Percentiles rank a stretch among this genome's conserved stretches.
Conservation (phyloP, 345 rosid genomes). For the Pistacia integerrima region DNA sequence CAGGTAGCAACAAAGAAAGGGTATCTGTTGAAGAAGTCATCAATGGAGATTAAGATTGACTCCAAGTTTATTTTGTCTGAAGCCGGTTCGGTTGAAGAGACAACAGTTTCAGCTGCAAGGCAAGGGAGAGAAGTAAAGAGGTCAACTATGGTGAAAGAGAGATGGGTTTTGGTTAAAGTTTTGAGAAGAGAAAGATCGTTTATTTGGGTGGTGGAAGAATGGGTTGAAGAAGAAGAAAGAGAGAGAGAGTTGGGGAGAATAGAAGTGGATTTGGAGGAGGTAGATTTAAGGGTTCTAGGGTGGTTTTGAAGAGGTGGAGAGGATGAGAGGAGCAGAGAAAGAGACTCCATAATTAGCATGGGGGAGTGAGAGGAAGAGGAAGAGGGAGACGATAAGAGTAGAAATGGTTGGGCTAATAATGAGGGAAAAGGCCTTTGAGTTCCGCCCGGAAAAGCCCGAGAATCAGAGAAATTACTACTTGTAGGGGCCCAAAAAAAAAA, state of each 20-base stretch:
- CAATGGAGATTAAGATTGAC: slow-evolving; percentile 58
- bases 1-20: slow-evolving; percentile 93
- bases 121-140: slow-evolving; percentile 47
- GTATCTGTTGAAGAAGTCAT: slow-evolving; percentile 69
- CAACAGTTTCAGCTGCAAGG: slow-evolving; percentile 54
- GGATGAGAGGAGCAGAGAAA: slow-evolving; percentile 37
- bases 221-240: not conserved
- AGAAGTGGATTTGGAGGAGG: slow-evolving; percentile 11
- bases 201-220: not conserved
- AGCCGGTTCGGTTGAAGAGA: slow-evolving; percentile 32
- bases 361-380: not conserved
- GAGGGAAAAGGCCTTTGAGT: not conserved
- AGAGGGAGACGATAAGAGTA: slow-evolving; percentile 17
- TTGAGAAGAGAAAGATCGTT: not conserved
- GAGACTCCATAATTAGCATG: slow-evolving; percentile 40
- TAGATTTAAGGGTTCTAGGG: slow-evolving; percentile 31
- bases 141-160: slow-evolving; percentile 41
- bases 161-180: slow-evolving; percentile 35
- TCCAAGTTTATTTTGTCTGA: slow-evolving; percentile 72
- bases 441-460: no score
- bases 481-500: no score
- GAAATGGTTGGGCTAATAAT: not conserved
- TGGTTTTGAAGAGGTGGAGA: slow-evolving; percentile 41
- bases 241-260: not conserved
- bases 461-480: no score